Conservation (phyloP, 768 basidiomycete genomes). For the Naganishia randhawae region DNA sequence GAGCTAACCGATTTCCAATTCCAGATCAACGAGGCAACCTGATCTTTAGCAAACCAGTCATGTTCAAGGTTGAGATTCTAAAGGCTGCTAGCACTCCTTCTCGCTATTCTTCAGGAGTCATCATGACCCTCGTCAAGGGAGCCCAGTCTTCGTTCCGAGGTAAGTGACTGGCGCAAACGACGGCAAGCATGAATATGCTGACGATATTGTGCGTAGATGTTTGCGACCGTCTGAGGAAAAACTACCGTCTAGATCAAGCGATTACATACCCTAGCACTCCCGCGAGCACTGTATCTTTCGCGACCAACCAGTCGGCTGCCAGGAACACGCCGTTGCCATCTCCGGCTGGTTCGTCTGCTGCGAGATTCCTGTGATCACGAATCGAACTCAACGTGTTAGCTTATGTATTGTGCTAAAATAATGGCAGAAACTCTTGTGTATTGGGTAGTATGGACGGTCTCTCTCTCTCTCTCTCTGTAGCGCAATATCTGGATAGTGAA, state of each 20-base stretch:
- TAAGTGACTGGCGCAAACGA: conserved; percentile 26
- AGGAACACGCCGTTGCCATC: conserved; percentile 7
- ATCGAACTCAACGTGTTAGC: background rate
- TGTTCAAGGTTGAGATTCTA: conserved; percentile 77
- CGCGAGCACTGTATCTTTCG: conserved; percentile 3
- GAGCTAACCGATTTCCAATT: background rate
- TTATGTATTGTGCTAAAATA: conserved; percentile 15
- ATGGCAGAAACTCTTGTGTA: background rate
- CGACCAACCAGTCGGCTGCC: background rate
- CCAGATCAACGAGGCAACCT: conserved; percentile 58
- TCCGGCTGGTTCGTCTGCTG: background rate
- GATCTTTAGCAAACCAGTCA: conserved; percentile 51
- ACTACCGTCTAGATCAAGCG: conserved; percentile 25
- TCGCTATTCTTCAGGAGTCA: conserved; percentile 61
- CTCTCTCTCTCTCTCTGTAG: background rate
- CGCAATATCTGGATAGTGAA: background rate
- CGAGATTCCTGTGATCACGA: conserved; percentile 1
- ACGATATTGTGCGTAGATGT: conserved; percentile 11
- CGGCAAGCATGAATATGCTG: background rate
- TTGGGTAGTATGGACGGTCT: background rate
- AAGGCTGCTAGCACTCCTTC: conserved; percentile 44
- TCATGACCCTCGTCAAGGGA: conserved; percentile 79
- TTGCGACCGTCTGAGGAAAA: conserved; percentile 12
- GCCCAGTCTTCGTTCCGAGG: conserved; percentile 74
- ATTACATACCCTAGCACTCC: conserved; percentile 15